Conservation (phyloP, 345 rosid species). For the Mercurialis annua region DNA sequence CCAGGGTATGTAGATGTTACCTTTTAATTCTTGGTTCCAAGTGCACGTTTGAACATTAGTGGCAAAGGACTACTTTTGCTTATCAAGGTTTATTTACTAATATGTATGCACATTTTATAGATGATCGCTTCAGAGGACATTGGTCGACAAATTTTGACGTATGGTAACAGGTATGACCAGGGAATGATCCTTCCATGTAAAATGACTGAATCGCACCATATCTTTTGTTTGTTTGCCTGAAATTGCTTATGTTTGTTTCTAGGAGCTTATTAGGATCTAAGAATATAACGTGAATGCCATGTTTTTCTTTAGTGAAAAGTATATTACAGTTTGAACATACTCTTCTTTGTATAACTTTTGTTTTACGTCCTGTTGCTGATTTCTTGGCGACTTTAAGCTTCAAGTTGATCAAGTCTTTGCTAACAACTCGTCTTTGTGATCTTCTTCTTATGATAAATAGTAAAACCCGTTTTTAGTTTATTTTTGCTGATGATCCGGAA, state of each 20-base stretch:
- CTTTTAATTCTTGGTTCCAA: neutral
- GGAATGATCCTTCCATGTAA: neutral
- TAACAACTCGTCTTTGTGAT: neutral
- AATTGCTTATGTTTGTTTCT: neutral
- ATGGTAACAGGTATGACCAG: slow-evolving; percentile 62
- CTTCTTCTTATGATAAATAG: neutral
- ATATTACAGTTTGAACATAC: neutral
- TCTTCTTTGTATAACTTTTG: neutral
- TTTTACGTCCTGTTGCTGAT: neutral
- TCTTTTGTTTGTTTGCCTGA: neutral
- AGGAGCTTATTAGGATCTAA: neutral
- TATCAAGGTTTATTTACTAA: slow-evolving; percentile 9
- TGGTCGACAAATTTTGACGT: slow-evolving; percentile 80
- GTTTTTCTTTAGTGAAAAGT: neutral
- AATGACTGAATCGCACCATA: neutral
- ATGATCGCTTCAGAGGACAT: slow-evolving; percentile 68
- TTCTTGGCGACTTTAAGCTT: neutral
- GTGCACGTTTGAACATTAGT: neutral
- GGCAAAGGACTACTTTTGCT: neutral
- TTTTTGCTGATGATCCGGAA: neutral
- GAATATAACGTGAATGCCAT: neutral
- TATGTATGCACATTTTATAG: slow-evolving; percentile 25
- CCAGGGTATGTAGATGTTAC: slow-evolving; percentile 16
- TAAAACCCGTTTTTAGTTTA: neutral
- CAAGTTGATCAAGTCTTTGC: neutral